Evolutionary conservation across 2,329 filamentous ascomycete genomes (phyloP).

Genomic region (Teratosphaeria zuluensis): DNA sequence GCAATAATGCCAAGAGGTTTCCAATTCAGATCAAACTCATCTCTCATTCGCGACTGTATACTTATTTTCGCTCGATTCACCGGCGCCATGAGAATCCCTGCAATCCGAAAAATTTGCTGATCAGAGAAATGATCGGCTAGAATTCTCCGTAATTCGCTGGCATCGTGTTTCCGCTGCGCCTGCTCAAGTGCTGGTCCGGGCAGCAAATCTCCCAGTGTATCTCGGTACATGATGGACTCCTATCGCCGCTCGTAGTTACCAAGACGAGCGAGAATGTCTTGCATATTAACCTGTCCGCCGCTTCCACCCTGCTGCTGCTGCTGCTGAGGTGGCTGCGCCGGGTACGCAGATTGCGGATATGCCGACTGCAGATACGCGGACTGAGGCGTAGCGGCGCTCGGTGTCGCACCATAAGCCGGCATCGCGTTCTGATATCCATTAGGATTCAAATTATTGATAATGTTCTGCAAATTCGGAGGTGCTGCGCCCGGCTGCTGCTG

Average conservation of each 20-base stretch:
- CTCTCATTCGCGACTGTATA: too few species aligned
- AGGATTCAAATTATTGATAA: conserved; percentile 50
- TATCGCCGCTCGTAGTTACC: conserved; percentile 31
- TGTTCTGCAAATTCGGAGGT: conserved; percentile 57
- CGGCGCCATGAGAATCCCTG: too few species aligned
- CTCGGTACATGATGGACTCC: not conserved
- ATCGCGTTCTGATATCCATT: conserved; percentile 11
- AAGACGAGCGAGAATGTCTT: conserved; percentile 67
- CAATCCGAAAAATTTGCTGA: too few species aligned
- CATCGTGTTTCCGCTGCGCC: too few species aligned
- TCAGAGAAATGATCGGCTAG: too few species aligned
- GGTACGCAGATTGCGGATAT: not conserved
- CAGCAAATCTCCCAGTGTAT: not conserved
- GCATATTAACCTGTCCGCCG: conserved; percentile 41
- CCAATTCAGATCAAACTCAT: too few species aligned
- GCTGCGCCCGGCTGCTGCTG: conserved; percentile 45
- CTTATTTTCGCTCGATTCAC: too few species aligned
- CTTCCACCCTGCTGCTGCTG: not conserved
- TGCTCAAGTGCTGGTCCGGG: too few species aligned
- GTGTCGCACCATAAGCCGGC: conserved; percentile 12
- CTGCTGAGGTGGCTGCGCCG: not conserved
- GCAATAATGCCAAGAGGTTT: too few species aligned
- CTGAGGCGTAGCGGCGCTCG: conserved; percentile 16
- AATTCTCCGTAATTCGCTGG: too few species aligned
- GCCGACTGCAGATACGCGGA: not conserved